These are phyloP conservation scores for Chlamydomonas incerta DNA, from an alignment of 139 green algal species.

Conservation along the genomic window DNA sequence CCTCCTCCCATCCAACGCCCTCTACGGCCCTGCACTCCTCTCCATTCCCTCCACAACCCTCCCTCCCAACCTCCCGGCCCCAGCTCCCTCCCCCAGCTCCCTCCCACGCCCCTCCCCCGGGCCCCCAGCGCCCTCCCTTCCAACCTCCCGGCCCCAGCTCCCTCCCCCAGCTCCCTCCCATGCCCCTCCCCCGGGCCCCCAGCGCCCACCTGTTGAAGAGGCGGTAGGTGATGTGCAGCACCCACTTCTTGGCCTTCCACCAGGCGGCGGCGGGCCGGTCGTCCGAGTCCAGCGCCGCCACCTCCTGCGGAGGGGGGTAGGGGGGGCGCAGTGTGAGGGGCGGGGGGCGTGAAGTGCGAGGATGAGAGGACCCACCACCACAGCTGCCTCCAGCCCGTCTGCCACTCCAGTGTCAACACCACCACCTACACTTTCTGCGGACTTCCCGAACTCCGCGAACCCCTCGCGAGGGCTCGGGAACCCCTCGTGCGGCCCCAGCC, in stretches of 20 bases:
- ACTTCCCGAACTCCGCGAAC: no score
- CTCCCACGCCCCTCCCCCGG: background rate
- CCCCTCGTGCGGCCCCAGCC: no score
- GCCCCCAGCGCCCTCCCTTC: no score
- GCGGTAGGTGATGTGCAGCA: constrained; percentile 87
- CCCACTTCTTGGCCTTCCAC: constrained; percentile 99
- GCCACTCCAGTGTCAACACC: no score
- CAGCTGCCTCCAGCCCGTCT: no score
- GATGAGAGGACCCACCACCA: background rate
- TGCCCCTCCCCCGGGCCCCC: background rate
- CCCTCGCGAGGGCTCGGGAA: no score
- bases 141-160: background rate
- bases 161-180: background rate
- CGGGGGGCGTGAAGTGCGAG: background rate
- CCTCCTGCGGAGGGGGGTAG: constrained; percentile 63
- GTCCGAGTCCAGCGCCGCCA: constrained; percentile 73
- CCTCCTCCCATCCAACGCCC: no score
- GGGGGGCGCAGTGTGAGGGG: background rate
- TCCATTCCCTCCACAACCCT: no score
- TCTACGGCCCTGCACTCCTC: no score
- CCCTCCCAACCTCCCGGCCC: no score
- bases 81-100: background rate
- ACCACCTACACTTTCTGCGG: no score
- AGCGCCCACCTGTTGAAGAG: constrained; percentile 72
- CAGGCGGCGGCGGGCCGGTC: constrained; percentile 79